A percentile compares a stretch with the other conserved stretches of the same genome.
Evolutionary conservation across 352 stramenopile genomes (phyloP).

Genomic region (Phytophthora podocarpi): DNA sequence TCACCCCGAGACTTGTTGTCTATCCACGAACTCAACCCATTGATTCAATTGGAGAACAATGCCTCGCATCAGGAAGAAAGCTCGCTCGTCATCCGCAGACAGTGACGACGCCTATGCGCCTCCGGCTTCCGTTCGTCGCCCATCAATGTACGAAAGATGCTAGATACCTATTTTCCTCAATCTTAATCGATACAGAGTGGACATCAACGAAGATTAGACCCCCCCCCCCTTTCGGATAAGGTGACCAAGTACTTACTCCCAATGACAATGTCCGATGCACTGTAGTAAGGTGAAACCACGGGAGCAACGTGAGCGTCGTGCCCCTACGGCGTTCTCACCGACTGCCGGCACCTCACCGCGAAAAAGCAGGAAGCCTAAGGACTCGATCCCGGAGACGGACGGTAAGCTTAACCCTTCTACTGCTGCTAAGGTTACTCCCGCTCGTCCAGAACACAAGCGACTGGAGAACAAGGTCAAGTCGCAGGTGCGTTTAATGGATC

Average conservation of each 20-base stretch:
- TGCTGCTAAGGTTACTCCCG: neutral
- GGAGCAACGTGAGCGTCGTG: constrained; percentile 35
- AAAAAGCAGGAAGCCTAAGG: constrained; percentile 36
- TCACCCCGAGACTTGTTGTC: neutral
- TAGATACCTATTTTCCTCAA: constrained; percentile 10
- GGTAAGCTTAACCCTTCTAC: neutral
- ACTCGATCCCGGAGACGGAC: constrained; percentile 12
- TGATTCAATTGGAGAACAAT: constrained; percentile 22
- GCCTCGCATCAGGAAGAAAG: constrained; percentile 37
- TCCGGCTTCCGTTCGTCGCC: constrained; percentile 30
- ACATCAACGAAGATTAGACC: too few species aligned
- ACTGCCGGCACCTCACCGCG: constrained; percentile 12
- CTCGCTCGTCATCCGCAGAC: constrained; percentile 18
- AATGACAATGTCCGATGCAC: neutral
- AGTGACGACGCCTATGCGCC: constrained; percentile 32
- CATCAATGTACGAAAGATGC: constrained; percentile 37
- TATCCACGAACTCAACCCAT: constrained; percentile 1
- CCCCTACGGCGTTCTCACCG: constrained; percentile 36
- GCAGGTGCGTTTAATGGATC: constrained; percentile 29
- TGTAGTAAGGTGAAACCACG: constrained; percentile 32
- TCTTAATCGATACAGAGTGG: neutral
- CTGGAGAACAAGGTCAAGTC: constrained; percentile 47
- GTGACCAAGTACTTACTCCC: constrained; percentile 1
- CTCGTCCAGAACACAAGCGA: constrained; percentile 37
- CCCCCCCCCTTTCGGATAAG: neutral